Evolutionary conservation across 108 stramenopile genomes (phyloP), one percentile per base, ranked within the genome.

Genomic region (Hondaea fermentalgiana): DNA sequence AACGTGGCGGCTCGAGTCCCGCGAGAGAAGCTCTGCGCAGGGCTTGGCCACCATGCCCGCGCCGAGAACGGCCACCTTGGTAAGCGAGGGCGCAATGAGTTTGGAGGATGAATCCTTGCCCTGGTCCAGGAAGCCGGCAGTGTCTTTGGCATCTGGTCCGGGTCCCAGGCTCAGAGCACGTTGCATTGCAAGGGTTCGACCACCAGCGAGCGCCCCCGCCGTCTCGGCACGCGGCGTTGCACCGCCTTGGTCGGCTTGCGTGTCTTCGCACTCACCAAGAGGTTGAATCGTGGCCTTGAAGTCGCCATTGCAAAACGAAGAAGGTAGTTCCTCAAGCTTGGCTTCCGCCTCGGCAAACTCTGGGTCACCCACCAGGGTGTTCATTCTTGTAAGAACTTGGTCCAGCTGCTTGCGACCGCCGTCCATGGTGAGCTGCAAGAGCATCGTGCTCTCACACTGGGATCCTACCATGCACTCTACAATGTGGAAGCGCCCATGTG

Each of bases 11-110:
- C 89, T 59, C 42, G 90, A 89, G 42, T 89, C 72, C 17, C 95
- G 59, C 5, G 94, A 94, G 53, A 97, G 76, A 88, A 91, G 93
- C 60, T 95, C 93, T 2, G 93, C 95, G 17, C 95, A 92, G 60
- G 95, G 95, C 35, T 87, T 91, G 53, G 96, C 95, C 12, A 97
- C 96, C 45, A 88, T 88, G 4, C 97, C 96, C 5, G 96, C 94
- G 25, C 97, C 97, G 25, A 87, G 93, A 29, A 97, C 71, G 12
- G 96, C 91, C 44, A 97, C 94, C 55, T 88, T 92, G 87, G 93
- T 91, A 42, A 92, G 90, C 45, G 72, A 72, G 29, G 90, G 88
- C 17, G 23, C 47, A 12, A 53, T 23, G 1, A 83, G 76, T 45
- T 47, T 47, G n/a, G 76, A 16, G 0, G 16, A 57, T 16, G 55